These are phyloP conservation scores for Xylaria sp. DNA, from an alignment of 2,329 filamentous ascomycete genomes.

Conservation along the genomic window DNA sequence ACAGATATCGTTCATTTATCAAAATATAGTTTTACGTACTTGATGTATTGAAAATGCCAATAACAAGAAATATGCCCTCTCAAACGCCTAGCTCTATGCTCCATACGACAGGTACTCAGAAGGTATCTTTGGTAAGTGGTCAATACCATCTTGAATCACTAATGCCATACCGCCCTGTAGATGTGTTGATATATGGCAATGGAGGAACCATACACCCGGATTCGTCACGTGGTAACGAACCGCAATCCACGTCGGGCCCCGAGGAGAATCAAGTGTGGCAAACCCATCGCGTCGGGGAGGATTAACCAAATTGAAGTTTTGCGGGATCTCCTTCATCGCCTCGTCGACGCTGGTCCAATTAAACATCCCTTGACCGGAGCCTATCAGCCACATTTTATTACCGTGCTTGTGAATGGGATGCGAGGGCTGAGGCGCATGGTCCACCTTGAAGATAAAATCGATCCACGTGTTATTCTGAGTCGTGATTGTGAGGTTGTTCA, in stretches of 20 bases:
- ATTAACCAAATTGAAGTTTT: background rate
- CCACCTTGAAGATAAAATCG: constrained; percentile 62
- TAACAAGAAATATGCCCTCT: background rate
- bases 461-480: constrained; percentile 60
- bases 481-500: background rate
- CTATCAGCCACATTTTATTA: constrained; percentile 69
- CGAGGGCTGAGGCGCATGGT: constrained; percentile 51
- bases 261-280: constrained; percentile 47
- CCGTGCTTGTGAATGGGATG: constrained; percentile 75
- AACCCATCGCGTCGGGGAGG: background rate
- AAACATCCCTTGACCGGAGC: constrained; percentile 61
- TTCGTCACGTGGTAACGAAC: constrained; percentile 64
- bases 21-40: background rate
- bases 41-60: background rate
- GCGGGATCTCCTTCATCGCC: background rate
- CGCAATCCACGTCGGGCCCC: constrained; percentile 60
- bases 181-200: constrained; percentile 67
- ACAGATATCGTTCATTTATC: background rate
- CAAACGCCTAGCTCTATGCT: background rate
- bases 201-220: constrained; percentile 65
- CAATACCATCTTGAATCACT: constrained; percentile 61
- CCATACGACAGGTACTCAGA: constrained; percentile 49
- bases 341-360: constrained; percentile 61
- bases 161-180: constrained; percentile 66
- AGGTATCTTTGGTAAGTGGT: constrained; percentile 57